phyloP scores from a whole-genome alignment of 371 early-diverging fungal genomes.

The Dipsacomyces acuminosporus region DNA sequence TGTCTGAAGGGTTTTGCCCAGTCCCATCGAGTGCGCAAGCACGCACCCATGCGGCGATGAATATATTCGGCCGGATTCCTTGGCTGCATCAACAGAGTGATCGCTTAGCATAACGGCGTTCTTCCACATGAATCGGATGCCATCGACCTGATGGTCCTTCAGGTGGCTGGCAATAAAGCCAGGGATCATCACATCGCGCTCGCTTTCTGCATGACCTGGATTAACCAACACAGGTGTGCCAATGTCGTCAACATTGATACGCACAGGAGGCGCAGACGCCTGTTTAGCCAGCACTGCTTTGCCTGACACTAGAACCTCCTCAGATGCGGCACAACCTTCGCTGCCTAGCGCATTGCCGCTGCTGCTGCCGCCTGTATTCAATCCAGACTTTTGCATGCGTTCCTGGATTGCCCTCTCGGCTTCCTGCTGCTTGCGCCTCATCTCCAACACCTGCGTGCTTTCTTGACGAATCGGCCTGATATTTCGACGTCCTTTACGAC shows the following conservation, averaged over 20 bases:
- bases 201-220: slow-evolving; percentile 50
- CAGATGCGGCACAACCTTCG: too few relatives aligned
- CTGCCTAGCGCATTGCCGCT: too few relatives aligned
- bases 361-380: neutral
- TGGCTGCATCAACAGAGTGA: slow-evolving; percentile 5
- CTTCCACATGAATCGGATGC: slow-evolving; percentile 75
- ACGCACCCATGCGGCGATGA: slow-evolving; percentile 61
- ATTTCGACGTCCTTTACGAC: slow-evolving; percentile 16
- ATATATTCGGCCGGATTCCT: neutral
- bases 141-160: slow-evolving; percentile 70
- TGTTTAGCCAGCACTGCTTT: too few relatives aligned
- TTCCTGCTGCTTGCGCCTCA: slow-evolving; percentile 13
- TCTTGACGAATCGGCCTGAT: slow-evolving; percentile 23
- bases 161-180: slow-evolving; percentile 50
- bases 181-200: slow-evolving; percentile 53
- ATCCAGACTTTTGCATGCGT: slow-evolving; percentile 3
- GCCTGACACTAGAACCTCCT: too few relatives aligned
- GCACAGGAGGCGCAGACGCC: too few relatives aligned
- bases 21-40: slow-evolving; percentile 87
- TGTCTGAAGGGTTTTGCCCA: slow-evolving; percentile 84
- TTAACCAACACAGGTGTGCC: slow-evolving; percentile 50
- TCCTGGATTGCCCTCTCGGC: slow-evolving; percentile 13
- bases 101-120: slow-evolving; percentile 59
- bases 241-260: slow-evolving; percentile 4
- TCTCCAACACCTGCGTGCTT: slow-evolving; percentile 7